phyloP scores from a whole-genome alignment of 345 rosid genomes.

The Xanthoceras sorbifolium region DNA sequence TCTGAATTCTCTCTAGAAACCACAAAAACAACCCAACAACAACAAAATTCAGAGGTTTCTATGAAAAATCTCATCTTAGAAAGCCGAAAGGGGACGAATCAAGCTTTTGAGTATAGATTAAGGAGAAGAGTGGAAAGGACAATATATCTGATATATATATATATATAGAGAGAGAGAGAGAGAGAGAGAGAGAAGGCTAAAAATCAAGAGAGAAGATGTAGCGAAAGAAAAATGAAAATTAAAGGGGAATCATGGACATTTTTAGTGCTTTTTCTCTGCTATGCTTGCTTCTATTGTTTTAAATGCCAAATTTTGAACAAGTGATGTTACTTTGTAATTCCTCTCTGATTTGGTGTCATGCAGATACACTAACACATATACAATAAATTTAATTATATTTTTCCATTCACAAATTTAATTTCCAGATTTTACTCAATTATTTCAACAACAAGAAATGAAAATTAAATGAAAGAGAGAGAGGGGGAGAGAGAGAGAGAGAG shows the following conservation, averaged over 20 bases:
- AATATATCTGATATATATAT: constrained; percentile 11
- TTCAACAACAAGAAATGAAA: constrained; percentile 6
- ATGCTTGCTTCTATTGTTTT: constrained; percentile 23
- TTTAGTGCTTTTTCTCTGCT: constrained; percentile 21
- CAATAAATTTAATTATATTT: constrained; percentile 5
- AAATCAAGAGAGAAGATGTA: constrained; percentile 4
- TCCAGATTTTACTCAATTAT: constrained; percentile 21
- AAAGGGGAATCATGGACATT: constrained; percentile 22
- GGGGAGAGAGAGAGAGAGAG: constrained; percentile 23
- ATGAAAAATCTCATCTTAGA: constrained; percentile 22
- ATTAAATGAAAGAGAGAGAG: constrained; percentile 18
- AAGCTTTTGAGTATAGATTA: constrained; percentile 9
- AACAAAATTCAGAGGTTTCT: constrained; percentile 24
- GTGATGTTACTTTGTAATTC: constrained; percentile 27
- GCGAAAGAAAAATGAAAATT: constrained; percentile 2
- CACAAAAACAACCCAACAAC: constrained; percentile 27
- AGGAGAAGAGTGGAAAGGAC: constrained; percentile 6
- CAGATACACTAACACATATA: constrained; percentile 50
- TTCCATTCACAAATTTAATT: neutral
- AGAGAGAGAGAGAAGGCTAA: too few species aligned
- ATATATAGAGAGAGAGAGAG: neutral
- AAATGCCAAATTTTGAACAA: constrained; percentile 36
- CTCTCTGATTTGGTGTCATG: constrained; percentile 47
- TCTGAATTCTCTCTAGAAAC: constrained; percentile 20
- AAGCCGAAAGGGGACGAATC: constrained; percentile 18